A percentile compares a stretch with the other conserved stretches of the same genome.
phyloP scores from a whole-genome alignment of 1,284 basidiomycete species.

The Puccinia sorghi region DNA sequence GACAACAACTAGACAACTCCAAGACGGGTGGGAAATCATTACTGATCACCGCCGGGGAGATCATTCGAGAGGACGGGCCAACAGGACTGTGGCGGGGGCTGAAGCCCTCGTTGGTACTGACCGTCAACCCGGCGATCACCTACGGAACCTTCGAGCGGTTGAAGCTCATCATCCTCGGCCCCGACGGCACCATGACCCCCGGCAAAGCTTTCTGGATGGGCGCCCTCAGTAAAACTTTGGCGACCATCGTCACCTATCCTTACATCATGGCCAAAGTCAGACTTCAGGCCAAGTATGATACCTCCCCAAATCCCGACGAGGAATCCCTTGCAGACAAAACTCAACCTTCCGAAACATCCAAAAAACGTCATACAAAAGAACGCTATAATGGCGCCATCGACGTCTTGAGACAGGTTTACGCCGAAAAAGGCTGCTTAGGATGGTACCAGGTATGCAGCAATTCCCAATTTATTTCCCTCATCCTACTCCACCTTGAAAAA shows the following conservation, averaged over 20 bases:
- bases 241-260: slow-evolving; percentile 74
- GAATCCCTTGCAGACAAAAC: slow-evolving; percentile 50
- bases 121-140: slow-evolving; percentile 93
- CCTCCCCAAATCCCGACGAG: slow-evolving; percentile 5
- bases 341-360: slow-evolving; percentile 13
- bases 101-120: slow-evolving; percentile 86
- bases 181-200: slow-evolving; percentile 71
- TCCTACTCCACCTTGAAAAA: too few relatives aligned
- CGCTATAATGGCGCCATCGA: slow-evolving; percentile 72
- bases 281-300: slow-evolving; percentile 70
- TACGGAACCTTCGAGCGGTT: slow-evolving; percentile 94
- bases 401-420: slow-evolving; percentile 72
- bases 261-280: slow-evolving; percentile 93
- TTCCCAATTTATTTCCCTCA: neutral
- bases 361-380: slow-evolving; percentile 55
- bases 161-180: slow-evolving; percentile 65
- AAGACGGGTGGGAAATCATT: slow-evolving; percentile 65
- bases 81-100: slow-evolving; percentile 92
- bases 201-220: slow-evolving; percentile 81
- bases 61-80: slow-evolving; percentile 87
- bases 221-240: slow-evolving; percentile 91
- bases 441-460: slow-evolving; percentile 81
- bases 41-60: slow-evolving; percentile 76
- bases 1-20: slow-evolving; percentile 80
- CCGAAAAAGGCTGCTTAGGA: slow-evolving; percentile 68